Base-by-base conservation (phyloP, 1,139 yeast species). In the Debaryomycetaceae sp. region DNA sequence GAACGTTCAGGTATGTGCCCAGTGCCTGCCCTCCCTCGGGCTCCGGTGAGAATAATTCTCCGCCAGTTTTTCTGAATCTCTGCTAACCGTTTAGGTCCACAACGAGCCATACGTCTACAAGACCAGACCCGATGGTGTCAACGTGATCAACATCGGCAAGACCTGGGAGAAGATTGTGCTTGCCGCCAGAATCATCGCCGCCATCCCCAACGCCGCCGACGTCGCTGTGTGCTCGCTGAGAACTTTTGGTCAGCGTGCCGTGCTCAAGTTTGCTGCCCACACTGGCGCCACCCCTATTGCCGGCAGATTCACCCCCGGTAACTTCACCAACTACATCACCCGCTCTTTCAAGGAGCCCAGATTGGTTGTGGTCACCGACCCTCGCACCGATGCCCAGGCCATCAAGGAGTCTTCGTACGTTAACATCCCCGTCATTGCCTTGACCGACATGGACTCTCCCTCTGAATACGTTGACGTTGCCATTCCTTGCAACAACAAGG, bases 281-380 rank as follows among this genome's bases (percentile, higher is more conserved):
- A 89, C 98, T 58, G 97, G 98, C 73, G 96, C 98, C 54, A 89
- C 97, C 57, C 93, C 98, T 70, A 89, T 93, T 75, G 98, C 98
- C 58, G 98, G 98, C 74, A 89, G 99, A 78, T 93, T 93, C 88
- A 93, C 98, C 59, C 99, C 99, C 74, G 99, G 99, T 84, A 83
- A 85, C 80, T 93, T 93, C 89, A 93, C 99, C 70, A 93, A 93
- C 80, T 93, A 93, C 80, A 91, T 89, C 80, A 93, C 98, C 74
- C 93, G 97, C 76, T 86, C 97, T 57, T 93, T 91, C 96, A 91
- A 89, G 79, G 99, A 93, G 78, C 99, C 99, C 81, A 86, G 98
- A 79, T 82, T 93, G 69, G 88, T 91, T 69, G 77, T 91, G 61
- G 98, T 91, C 61, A 91, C 98, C 61, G 98, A 91, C 78, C 98